Evolutionary conservation across 805 yeast species (phyloP), one percentile per base, ranked within the genome.

Genomic region (Myxozyma kluyveri): DNA sequence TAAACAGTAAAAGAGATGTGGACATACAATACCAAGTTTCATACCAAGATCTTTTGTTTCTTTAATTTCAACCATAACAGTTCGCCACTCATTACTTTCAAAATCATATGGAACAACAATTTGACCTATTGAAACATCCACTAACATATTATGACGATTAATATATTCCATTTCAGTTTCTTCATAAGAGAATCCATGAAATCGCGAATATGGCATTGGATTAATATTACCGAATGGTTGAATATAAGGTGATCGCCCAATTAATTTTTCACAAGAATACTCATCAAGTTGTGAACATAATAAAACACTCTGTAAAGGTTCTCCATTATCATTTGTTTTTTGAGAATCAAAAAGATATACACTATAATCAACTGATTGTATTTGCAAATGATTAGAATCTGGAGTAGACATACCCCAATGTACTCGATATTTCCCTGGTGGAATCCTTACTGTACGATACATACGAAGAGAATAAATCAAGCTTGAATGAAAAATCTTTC

Each of bases 71-170:
- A 53, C 39, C 39, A 53, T 36, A 39, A 50, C 32, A 6, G 45
- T 42, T 40, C 47, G 56, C 57, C 57, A 53, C 21, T 50, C 50
- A 10, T 37, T 14, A 26, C 36, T 43, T 24, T 29, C 50, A 24
- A 19, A 18, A 12, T 22, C 46, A 3, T 5, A n/a, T 2, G 57
- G 56, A 24, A 49, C 39, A 12, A 14, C 19, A 22, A 53, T 37
- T 48, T 53, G 48, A 4, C 24, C 42, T 35, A 53, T 18, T 32
- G 49, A 47, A 9, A 45, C 56, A 19, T 51, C 57, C 14, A 43
- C 47, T 37, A 42, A 53, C 35, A 35, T 29, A 12, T 18, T 24
- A 31, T 39, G 43, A 7, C 37, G 38, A n/a, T 37, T 37, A 3
- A 39, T 35, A n/a, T 35, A 29, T 10, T 22, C 26, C 1, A 40